A percentile compares a stretch with the other conserved stretches of the same genome.
phyloP scores from a whole-genome alignment of 495 filamentous ascomycete genomes.

The Patellaria atrata region DNA sequence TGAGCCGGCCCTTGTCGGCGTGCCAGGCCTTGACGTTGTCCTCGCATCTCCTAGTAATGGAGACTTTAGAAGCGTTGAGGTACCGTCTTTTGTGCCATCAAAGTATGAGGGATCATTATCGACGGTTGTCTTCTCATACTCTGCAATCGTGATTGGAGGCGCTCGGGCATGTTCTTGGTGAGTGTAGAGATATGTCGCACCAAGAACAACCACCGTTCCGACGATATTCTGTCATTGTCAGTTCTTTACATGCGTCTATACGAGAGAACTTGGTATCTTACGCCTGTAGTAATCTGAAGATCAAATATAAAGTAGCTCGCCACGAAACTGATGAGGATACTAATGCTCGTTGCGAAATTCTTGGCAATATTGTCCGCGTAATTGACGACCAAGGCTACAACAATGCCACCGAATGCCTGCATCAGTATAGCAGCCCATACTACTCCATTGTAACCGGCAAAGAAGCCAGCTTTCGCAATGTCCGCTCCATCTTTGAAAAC shows the following conservation, averaged over 20 bases:
- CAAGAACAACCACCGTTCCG: slow-evolving; percentile 61
- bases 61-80: slow-evolving; percentile 20
- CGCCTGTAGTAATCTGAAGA: slow-evolving; percentile 52
- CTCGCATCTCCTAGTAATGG: slow-evolving; percentile 40
- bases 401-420: slow-evolving; percentile 70
- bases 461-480: slow-evolving; percentile 74
- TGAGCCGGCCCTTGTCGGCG: slow-evolving; percentile 33
- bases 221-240: slow-evolving; percentile 51
- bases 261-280: slow-evolving; percentile 36
- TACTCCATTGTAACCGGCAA: slow-evolving; percentile 80
- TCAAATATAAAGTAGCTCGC: slow-evolving; percentile 78
- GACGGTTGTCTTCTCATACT: slow-evolving; percentile 57
- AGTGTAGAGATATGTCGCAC: slow-evolving; percentile 76
- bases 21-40: slow-evolving; percentile 52
- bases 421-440: slow-evolving; percentile 76
- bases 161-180: slow-evolving; percentile 35
- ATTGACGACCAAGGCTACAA: slow-evolving; percentile 72
- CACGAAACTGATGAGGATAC: slow-evolving; percentile 69
- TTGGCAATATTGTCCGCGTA: slow-evolving; percentile 81
- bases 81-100: slow-evolving; percentile 37
- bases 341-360: slow-evolving; percentile 83
- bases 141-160: slow-evolving; percentile 59
- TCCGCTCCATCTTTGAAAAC: slow-evolving; percentile 72
- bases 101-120: slow-evolving; percentile 33
- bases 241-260: too few species aligned